phyloP scores from a whole-genome alignment of 1,284 basidiomycete genomes.

The Microbotryum saponariae region DNA sequence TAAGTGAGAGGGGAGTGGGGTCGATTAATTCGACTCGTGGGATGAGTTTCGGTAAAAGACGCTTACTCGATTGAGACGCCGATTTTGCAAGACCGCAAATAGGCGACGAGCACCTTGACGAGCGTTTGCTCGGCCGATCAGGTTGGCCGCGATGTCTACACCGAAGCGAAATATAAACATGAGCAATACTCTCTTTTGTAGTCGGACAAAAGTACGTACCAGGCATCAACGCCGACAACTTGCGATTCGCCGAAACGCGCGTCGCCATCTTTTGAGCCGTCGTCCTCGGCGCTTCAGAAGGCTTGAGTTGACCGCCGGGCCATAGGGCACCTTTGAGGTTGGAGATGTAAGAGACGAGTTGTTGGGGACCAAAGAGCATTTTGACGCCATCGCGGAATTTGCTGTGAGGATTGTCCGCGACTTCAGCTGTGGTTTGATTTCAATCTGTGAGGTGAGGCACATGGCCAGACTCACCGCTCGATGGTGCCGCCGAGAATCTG shows the following conservation, averaged over 20 bases:
- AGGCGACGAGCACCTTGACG: slow-evolving; percentile 80
- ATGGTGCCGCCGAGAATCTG: slow-evolving; percentile 92
- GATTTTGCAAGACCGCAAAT: slow-evolving; percentile 86
- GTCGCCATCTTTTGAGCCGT: slow-evolving; percentile 69
- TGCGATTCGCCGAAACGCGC: slow-evolving; percentile 74
- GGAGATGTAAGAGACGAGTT: slow-evolving; percentile 59
- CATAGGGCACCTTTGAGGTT: slow-evolving; percentile 67
- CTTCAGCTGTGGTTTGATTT: neutral
- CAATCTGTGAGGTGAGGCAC: neutral
- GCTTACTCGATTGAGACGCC: slow-evolving; percentile 58
- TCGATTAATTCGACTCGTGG: too few species aligned
- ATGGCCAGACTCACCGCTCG: slow-evolving; percentile 57
- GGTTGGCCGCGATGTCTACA: slow-evolving; percentile 82
- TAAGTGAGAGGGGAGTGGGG: neutral
- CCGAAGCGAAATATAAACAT: neutral
- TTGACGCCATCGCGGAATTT: slow-evolving; percentile 76
- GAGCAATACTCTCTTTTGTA: neutral
- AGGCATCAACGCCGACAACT: slow-evolving; percentile 79
- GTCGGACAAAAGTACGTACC: slow-evolving; percentile 51
- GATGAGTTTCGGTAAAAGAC: too few species aligned
- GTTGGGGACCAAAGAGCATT: slow-evolving; percentile 55
- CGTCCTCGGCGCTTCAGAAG: slow-evolving; percentile 58
- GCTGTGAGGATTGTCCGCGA: slow-evolving; percentile 44
- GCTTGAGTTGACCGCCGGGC: slow-evolving; percentile 68
- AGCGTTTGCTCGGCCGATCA: slow-evolving; percentile 91